Percentiles rank a stretch among this genome's conserved stretches.
Evolutionary conservation across 2,329 filamentous ascomycete species (phyloP).

Genomic region (Xylaria sp.): DNA sequence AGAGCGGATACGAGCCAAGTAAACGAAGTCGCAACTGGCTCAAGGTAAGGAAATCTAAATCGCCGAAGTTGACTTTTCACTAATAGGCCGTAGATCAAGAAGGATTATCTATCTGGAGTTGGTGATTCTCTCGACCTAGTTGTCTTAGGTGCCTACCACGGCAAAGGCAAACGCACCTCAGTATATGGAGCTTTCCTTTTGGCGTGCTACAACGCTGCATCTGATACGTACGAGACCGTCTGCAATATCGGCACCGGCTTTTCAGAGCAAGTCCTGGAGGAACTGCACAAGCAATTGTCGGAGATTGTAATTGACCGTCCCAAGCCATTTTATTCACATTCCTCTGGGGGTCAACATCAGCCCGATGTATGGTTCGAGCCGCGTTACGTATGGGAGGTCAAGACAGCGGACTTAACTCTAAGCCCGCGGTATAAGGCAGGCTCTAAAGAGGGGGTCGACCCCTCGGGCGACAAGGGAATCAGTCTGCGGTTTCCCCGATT

Average conservation of each 20-base stretch:
- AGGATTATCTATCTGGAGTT: constrained; percentile 93
- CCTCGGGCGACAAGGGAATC: constrained; percentile 78
- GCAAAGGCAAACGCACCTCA: constrained; percentile 93
- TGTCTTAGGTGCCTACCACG: constrained; percentile 92
- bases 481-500: constrained; percentile 92
- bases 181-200: constrained; percentile 96
- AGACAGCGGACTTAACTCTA: constrained; percentile 93
- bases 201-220: constrained; percentile 86
- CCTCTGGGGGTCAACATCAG: constrained; percentile 85
- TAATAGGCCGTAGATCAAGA: constrained; percentile 76
- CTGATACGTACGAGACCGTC: constrained; percentile 89
- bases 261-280: constrained; percentile 91
- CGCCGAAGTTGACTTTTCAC: constrained; percentile 20
- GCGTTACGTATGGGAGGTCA: constrained; percentile 94
- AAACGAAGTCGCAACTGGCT: constrained; percentile 98
- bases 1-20: constrained; percentile 95
- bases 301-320: constrained; percentile 85
- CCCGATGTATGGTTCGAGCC: constrained; percentile 99
- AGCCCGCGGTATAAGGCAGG: constrained; percentile 95
- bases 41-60: constrained; percentile 67
- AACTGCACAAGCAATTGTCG: constrained; percentile 79
- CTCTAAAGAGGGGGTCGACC: constrained; percentile 79
- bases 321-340: constrained; percentile 95
- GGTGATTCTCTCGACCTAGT: constrained; percentile 97
- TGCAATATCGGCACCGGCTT: constrained; percentile 99